Evolutionary conservation across 192 early-diverging fungal genomes (phyloP), one percentile per base, ranked within the genome.

Genomic region (Oehlia diaphana): DNA sequence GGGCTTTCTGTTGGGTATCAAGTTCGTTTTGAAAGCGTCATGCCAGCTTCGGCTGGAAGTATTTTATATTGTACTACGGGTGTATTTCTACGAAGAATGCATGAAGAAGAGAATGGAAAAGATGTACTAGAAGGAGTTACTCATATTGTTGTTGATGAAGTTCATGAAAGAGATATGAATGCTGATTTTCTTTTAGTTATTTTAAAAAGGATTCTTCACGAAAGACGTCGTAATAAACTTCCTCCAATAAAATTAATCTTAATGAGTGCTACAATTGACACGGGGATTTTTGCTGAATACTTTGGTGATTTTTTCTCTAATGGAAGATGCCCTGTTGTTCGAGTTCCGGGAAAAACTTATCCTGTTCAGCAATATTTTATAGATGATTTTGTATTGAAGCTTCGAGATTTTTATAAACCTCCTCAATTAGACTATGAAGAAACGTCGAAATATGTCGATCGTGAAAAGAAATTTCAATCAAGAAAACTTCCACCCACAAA

Each of bases 61-160:
- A 82, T 86, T 61, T 72, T 87, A 4, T 94, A 91, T 82, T 91
- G 88, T 75, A 94, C 92, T 12, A 93, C 90, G 3, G 93, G 93
- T 37, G 84, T 94, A 63, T 84, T 94, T 80, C 84, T 94, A 65
- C 83, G 90, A 19, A 85, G 87, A 76, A 82, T 94, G 80, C 86
- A 87, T 62, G 84, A 79, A 19, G 86, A 82, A 72, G 78, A 82
- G 42, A 68, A 23, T 63, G 63, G 65, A 26, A 81, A 21, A 37
- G 91, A 94, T 72, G 83, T 87, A 10, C 79, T 94, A 37, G 42
- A 78, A 63, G 87, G 84, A 9, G 82, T 94, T 14, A 88, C 89
- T 49, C 90, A 91, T 75, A 87, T 88, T 74, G 83, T 88, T 31
- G 82, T 88, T 6, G 87, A 88, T 69, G 87, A 88, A 61, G 86